A percentile compares a stretch with the other conserved stretches of the same genome.
phyloP scores from a whole-genome alignment of 306 rosid species.

The Quercus agrifolia region DNA sequence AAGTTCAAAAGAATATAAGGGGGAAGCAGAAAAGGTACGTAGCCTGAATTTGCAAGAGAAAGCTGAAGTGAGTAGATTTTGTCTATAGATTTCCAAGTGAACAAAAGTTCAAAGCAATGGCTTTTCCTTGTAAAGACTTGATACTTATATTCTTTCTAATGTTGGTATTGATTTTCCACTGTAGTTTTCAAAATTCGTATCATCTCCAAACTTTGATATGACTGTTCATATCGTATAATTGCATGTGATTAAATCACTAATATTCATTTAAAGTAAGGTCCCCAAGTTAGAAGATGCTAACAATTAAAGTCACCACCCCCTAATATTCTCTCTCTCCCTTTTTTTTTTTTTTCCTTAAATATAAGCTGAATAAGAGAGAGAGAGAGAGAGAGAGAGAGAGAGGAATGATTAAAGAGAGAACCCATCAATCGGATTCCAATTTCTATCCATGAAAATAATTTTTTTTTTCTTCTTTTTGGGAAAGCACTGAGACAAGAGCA shows the following conservation, averaged over 20 bases:
- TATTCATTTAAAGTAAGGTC: slow-evolving; percentile 28
- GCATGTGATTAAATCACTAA: background rate
- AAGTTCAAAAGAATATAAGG: slow-evolving; percentile 46
- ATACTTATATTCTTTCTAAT: slow-evolving; percentile 59
- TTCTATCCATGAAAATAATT: slow-evolving; percentile 50
- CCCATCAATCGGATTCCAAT: slow-evolving; percentile 84
- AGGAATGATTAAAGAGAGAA: slow-evolving; percentile 66
- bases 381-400: background rate
- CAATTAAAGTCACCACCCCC: slow-evolving; percentile 1
- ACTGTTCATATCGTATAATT: slow-evolving; percentile 30
- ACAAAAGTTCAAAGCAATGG: slow-evolving; percentile 34
- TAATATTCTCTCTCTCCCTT: background rate
- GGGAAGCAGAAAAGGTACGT: background rate
- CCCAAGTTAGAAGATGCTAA: slow-evolving; percentile 25
- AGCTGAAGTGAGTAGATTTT: slow-evolving; percentile 22
- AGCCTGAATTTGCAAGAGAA: slow-evolving; percentile 21
- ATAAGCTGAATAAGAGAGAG: slow-evolving; percentile 28
- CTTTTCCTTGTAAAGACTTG: slow-evolving; percentile 34
- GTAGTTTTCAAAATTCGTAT: slow-evolving; percentile 72
- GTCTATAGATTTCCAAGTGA: slow-evolving; percentile 27
- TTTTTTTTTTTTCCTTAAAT: slow-evolving; percentile 15
- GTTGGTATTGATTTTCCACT: slow-evolving; percentile 29
- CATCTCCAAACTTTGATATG: slow-evolving; percentile 50
- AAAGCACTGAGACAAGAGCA: slow-evolving; percentile 63
- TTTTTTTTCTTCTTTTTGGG: slow-evolving; percentile 39